These are phyloP conservation scores for Pythium volutum DNA, from an alignment of 352 stramenopile species.

Conservation along the genomic window DNA sequence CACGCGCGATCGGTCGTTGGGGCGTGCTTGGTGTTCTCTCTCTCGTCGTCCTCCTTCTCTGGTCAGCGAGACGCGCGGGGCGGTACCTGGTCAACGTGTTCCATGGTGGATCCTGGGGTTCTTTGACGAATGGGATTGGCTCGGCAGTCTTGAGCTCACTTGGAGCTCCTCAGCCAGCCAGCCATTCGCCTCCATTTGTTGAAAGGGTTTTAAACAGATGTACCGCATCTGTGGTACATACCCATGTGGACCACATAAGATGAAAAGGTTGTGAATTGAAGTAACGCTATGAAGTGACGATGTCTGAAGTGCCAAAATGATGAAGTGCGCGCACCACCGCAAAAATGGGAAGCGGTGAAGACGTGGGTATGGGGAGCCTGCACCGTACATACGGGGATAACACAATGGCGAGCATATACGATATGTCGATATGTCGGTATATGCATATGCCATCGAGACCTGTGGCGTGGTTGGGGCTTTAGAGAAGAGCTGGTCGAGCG, in stretches of 20 bases:
- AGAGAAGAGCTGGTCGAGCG: too few species aligned
- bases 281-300: conserved; percentile 22
- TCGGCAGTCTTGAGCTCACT: neutral
- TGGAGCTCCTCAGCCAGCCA: conserved; percentile 7
- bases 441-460: too few species aligned
- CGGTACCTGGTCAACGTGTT: conserved; percentile 82
- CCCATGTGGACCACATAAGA: neutral
- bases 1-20: neutral
- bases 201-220: conserved; percentile 21
- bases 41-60: neutral
- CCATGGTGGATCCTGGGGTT: conserved; percentile 58
- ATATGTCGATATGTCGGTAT: too few species aligned
- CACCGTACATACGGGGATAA: neutral
- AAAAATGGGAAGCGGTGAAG: conserved; percentile 5
- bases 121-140: conserved; percentile 27
- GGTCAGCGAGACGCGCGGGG: neutral
- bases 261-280: conserved; percentile 22
- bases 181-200: neutral
- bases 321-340: conserved; percentile 5
- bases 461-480: too few species aligned
- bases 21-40: neutral
- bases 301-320: conserved; percentile 7
- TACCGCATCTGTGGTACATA: conserved; percentile 7
- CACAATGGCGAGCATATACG: too few species aligned
- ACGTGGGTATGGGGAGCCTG: neutral